These are phyloP conservation scores for Senna tora DNA, from an alignment of 306 rosid genomes.

Conservation along the genomic window DNA sequence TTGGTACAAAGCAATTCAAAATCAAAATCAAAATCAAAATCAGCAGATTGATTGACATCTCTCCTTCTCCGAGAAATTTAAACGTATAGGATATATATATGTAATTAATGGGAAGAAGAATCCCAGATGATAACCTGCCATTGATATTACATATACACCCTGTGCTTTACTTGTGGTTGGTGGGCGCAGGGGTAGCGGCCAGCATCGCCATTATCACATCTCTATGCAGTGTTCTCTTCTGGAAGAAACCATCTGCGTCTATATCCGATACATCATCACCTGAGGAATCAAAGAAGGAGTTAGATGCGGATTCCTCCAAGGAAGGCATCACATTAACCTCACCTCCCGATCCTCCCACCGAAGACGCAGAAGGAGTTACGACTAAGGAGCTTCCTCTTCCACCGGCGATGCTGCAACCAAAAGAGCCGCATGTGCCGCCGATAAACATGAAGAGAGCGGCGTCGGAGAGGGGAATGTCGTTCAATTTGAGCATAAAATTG, in stretches of 20 bases:
- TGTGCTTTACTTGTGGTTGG: conserved; percentile 43
- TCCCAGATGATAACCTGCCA: conserved; percentile 49
- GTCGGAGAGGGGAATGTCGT: conserved; percentile 49
- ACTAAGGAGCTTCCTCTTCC: conserved; percentile 72
- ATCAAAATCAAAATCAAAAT: not conserved
- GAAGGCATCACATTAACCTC: not conserved
- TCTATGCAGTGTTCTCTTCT: conserved; percentile 50
- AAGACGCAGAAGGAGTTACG: not conserved
- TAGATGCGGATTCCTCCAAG: too few species aligned
- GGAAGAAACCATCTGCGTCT: conserved; percentile 35
- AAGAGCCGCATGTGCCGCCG: not conserved
- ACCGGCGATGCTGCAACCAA: conserved; percentile 48
- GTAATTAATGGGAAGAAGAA: conserved; percentile 68
- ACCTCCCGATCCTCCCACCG: conserved; percentile 9
- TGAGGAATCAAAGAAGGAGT: not conserved
- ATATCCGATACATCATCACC: conserved; percentile 8
- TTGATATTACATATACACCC: conserved; percentile 61
- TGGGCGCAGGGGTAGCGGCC: conserved; percentile 54
- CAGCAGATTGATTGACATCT: too few species aligned
- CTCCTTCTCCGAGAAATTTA: not conserved
- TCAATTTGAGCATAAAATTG: conserved; percentile 55
- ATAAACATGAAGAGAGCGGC: conserved; percentile 43
- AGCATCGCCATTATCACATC: conserved; percentile 60
- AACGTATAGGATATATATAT: not conserved
- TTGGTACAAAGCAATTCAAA: not conserved